A percentile compares a stretch with the other conserved stretches of the same genome.
Evolutionary conservation across 2,329 filamentous ascomycete species (phyloP).

Genomic region (Dactylellina drechsleri): DNA sequence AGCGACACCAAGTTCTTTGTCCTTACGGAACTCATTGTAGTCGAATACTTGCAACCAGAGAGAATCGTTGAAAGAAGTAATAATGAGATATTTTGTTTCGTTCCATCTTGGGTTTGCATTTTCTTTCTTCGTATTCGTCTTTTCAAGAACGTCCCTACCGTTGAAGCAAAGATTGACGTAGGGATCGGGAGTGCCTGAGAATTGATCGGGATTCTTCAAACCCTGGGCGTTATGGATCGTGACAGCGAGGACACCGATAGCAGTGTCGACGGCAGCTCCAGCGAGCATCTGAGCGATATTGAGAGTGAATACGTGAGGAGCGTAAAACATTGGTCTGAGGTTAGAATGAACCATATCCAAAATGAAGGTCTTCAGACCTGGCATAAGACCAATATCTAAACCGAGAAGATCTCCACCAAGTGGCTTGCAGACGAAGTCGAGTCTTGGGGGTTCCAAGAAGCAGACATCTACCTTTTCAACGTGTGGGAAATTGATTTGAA

Average conservation of each 20-base stretch:
- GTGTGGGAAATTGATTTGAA: slow-evolving; percentile 94
- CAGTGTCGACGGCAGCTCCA: slow-evolving; percentile 91
- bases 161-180: slow-evolving; percentile 89
- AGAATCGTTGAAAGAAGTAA: slow-evolving; percentile 88
- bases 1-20: slow-evolving; percentile 90
- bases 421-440: slow-evolving; percentile 98
- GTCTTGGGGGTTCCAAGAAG: slow-evolving; percentile 86
- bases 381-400: slow-evolving; percentile 99
- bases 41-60: slow-evolving; percentile 87
- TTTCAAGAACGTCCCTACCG: slow-evolving; percentile 79
- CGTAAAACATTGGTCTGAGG: slow-evolving; percentile 96
- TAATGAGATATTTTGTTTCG: slow-evolving; percentile 93
- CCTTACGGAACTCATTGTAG: slow-evolving; percentile 95
- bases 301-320: slow-evolving; percentile 95
- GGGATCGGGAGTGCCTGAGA: slow-evolving; percentile 89
- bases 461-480: slow-evolving; percentile 94
- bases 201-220: slow-evolving; percentile 94
- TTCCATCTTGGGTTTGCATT: slow-evolving; percentile 91
- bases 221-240: slow-evolving; percentile 91
- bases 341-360: slow-evolving; percentile 95
- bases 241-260: slow-evolving; percentile 90
- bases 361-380: slow-evolving; percentile 91
- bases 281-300: slow-evolving; percentile 98
- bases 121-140: slow-evolving; percentile 87
- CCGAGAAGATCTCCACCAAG: slow-evolving; percentile 94